These are phyloP conservation scores for Aspergillus carbonarius DNA, from an alignment of 2,329 filamentous ascomycete genomes.

Conservation along the genomic window DNA sequence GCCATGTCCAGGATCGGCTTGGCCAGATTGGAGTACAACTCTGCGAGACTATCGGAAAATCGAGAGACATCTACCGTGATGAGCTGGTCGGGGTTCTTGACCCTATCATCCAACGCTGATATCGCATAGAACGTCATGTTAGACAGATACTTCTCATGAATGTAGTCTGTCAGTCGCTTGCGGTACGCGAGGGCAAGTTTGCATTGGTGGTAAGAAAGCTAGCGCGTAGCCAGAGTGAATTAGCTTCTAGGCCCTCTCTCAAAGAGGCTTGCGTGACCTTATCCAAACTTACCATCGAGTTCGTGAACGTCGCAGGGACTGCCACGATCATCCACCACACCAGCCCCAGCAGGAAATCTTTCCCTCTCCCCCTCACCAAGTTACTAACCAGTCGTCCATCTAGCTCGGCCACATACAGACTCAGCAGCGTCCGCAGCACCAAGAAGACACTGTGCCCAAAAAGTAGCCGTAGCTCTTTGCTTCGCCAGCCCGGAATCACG, in stretches of 20 bases:
- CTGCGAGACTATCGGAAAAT: slow-evolving; percentile 91
- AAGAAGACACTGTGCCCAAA: slow-evolving; percentile 92
- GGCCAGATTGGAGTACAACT: slow-evolving; percentile 93
- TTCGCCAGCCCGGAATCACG: slow-evolving; percentile 85
- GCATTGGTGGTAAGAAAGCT: slow-evolving; percentile 96
- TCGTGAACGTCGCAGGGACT: slow-evolving; percentile 93
- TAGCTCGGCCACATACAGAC: slow-evolving; percentile 92
- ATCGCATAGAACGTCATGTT: slow-evolving; percentile 98
- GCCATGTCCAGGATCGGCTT: slow-evolving; percentile 94
- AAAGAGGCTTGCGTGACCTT: too few species aligned
- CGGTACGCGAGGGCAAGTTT: slow-evolving; percentile 91
- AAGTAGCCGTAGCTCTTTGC: slow-evolving; percentile 81
- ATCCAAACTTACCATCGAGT: slow-evolving; percentile 76
- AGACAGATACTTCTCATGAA: slow-evolving; percentile 94
- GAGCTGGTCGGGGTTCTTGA: slow-evolving; percentile 97
- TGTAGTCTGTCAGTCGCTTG: slow-evolving; percentile 86
- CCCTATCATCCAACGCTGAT: slow-evolving; percentile 90
- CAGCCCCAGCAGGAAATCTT: slow-evolving; percentile 82
- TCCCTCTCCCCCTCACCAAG: slow-evolving; percentile 85
- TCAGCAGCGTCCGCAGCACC: slow-evolving; percentile 85
- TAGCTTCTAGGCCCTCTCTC: neutral
- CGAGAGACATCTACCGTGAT: slow-evolving; percentile 96
- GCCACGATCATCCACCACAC: slow-evolving; percentile 99
- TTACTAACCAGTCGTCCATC: slow-evolving; percentile 92
- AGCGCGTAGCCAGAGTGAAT: neutral